Evolutionary conservation across 208 protist genomes (phyloP).

Genomic region (Naegleria lovaniensis): DNA sequence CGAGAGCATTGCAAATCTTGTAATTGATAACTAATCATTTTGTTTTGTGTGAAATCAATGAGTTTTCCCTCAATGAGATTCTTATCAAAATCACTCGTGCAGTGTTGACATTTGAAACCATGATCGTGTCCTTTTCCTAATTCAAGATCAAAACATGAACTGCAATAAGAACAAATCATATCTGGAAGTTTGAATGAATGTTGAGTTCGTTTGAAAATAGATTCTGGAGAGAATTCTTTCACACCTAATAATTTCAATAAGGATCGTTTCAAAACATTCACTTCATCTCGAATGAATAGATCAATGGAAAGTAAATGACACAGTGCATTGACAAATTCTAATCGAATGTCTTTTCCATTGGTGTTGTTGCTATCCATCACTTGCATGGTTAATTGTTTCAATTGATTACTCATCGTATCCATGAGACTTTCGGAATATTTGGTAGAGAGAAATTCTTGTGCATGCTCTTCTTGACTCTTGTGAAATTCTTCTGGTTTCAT

Average conservation of each 20-base stretch:
- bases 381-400: background rate
- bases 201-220: conserved; percentile 44
- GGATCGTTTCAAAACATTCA: conserved; percentile 42
- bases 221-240: conserved; percentile 47
- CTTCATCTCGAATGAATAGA: conserved; percentile 34
- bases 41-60: conserved; percentile 46
- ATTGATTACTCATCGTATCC: background rate
- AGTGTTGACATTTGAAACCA: conserved; percentile 38
- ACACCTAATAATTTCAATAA: conserved; percentile 45
- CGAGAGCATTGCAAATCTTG: conserved; percentile 53
- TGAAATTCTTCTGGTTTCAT: background rate
- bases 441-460: background rate
- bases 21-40: conserved; percentile 44
- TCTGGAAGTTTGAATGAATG: conserved; percentile 48
- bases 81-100: conserved; percentile 41
- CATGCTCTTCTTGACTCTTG: background rate
- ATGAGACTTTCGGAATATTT: background rate
- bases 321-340: conserved; percentile 56
- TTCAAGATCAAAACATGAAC: conserved; percentile 29
- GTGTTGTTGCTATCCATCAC: background rate
- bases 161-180: conserved; percentile 58
- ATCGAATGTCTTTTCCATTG: background rate
- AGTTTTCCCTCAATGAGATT: conserved; percentile 41
- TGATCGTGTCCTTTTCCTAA: conserved; percentile 36
- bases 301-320: conserved; percentile 51